Conservation (phyloP, 176 grass and related monocot genomes). For the Tillandsia leiboldiana region DNA sequence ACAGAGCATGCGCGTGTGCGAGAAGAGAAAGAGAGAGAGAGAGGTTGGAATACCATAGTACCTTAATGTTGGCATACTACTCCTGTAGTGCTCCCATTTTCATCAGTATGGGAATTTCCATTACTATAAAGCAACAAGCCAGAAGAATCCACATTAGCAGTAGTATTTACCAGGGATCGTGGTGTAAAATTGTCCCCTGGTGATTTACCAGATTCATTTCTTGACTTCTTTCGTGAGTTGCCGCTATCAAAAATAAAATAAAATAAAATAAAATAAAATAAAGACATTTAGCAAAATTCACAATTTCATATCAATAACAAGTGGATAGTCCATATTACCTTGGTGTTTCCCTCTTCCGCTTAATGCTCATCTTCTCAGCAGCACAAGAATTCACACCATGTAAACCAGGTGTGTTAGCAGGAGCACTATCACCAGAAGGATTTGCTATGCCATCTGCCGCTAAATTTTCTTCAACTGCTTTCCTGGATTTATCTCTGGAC, state of each 20-base stretch:
- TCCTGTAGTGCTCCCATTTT: neutral
- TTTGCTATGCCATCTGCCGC: neutral
- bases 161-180: constrained; percentile 5
- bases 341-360: neutral
- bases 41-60: neutral
- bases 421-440: neutral
- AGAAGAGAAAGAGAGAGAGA: neutral
- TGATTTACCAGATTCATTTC: constrained; percentile 3
- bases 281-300: neutral
- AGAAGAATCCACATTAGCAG: constrained; percentile 11
- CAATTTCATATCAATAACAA: neutral
- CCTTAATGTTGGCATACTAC: neutral
- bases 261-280: constrained; percentile 1
- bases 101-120: constrained; percentile 20
- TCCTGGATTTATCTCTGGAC: neutral
- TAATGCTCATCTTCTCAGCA: neutral
- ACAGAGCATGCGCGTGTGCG: neutral
- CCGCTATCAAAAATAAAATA: neutral
- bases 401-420: neutral
- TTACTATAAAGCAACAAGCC: constrained; percentile 3
- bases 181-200: neutral
- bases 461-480: neutral
- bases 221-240: constrained; percentile 2
- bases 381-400: neutral
- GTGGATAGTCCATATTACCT: neutral